Conservation (phyloP, 2,329 filamentous ascomycete species). For the Curvularia eragrostidis region DNA sequence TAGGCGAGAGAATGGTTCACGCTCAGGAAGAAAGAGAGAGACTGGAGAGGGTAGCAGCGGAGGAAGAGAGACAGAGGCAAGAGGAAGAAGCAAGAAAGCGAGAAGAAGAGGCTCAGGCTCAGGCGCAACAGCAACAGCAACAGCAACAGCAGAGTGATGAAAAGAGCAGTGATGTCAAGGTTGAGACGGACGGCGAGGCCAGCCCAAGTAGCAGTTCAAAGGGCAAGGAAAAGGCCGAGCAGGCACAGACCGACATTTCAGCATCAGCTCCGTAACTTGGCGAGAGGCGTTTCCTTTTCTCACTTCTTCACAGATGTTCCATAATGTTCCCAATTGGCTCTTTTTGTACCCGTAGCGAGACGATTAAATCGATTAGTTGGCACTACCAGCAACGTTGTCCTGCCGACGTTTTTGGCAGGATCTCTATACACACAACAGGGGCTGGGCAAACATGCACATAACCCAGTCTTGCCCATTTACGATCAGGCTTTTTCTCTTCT, state of each 20-base stretch:
- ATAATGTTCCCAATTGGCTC: neutral
- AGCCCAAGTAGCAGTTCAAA: conserved; percentile 16
- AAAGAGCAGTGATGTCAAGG: conserved; percentile 20
- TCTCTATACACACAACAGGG: neutral
- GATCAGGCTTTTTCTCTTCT: neutral
- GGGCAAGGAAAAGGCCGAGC: conserved; percentile 29
- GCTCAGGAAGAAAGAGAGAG: conserved; percentile 59
- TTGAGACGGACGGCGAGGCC: conserved; percentile 1
- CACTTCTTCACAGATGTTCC: neutral
- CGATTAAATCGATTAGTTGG: neutral
- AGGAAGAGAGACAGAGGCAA: conserved; percentile 32
- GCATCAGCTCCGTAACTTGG: neutral
- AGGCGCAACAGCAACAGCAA: conserved; percentile 5
- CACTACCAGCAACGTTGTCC: neutral
- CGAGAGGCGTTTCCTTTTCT: neutral
- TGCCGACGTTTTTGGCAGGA: neutral
- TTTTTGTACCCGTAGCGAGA: conserved; percentile 1
- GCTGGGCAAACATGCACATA: too few relatives aligned
- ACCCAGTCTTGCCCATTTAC: too few relatives aligned
- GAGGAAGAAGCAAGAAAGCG: conserved; percentile 21
- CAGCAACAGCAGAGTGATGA: conserved; percentile 6
- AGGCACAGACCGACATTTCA: neutral
- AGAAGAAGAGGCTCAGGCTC: conserved; percentile 16
- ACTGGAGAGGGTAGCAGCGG: conserved; percentile 38
- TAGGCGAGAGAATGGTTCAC: conserved; percentile 66